Evolutionary conservation across 768 basidiomycete species (phyloP).

Genomic region (Tylopilus intermedius): DNA sequence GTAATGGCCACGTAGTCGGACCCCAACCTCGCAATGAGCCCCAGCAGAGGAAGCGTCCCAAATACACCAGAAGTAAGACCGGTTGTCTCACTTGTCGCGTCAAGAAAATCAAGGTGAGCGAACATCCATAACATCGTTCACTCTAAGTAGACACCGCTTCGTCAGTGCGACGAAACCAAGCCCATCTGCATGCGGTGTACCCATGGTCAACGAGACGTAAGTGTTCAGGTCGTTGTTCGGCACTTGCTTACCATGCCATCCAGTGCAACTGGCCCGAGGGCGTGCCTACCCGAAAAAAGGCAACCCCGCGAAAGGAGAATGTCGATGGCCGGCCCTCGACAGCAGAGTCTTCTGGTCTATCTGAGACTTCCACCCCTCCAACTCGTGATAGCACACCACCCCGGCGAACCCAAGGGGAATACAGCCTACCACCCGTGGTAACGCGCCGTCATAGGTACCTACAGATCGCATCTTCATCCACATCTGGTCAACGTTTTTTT

Average conservation of each 20-base stretch:
- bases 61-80: slow-evolving; percentile 92
- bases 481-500: slow-evolving; percentile 6
- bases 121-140: neutral
- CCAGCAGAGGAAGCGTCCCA: slow-evolving; percentile 74
- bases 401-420: slow-evolving; percentile 42
- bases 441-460: slow-evolving; percentile 40
- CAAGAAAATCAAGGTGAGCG: slow-evolving; percentile 87
- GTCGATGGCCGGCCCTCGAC: slow-evolving; percentile 65
- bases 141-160: slow-evolving; percentile 1
- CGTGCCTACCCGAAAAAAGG: slow-evolving; percentile 67
- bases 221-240: slow-evolving; percentile 16
- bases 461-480: neutral
- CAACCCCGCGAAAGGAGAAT: slow-evolving; percentile 51
- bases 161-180: slow-evolving; percentile 85
- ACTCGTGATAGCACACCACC: slow-evolving; percentile 65
- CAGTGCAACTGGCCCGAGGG: slow-evolving; percentile 86
- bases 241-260: slow-evolving; percentile 8
- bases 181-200: slow-evolving; percentile 84
- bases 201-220: slow-evolving; percentile 78
- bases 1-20: slow-evolving; percentile 44
- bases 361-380: slow-evolving; percentile 68
- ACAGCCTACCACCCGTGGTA: slow-evolving; percentile 33
- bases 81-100: slow-evolving; percentile 91
- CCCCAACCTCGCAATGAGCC: slow-evolving; percentile 46
- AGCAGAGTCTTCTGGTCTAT: slow-evolving; percentile 67